These are phyloP conservation scores for Cyclostephanos tholiformis DNA, from an alignment of 108 stramenopile genomes.

Conservation along the genomic window DNA sequence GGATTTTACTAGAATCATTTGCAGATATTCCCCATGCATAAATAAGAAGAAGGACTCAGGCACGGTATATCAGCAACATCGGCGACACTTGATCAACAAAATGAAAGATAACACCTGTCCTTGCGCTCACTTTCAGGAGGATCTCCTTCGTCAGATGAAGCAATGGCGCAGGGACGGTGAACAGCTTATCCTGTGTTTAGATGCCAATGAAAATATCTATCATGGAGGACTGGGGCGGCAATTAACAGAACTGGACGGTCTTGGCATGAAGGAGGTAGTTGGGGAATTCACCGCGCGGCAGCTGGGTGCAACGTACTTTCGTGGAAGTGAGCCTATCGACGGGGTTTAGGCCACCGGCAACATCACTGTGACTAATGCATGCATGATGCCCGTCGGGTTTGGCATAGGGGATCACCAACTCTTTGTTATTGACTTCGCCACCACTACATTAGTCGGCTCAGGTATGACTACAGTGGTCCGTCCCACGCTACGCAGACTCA, in stretches of 20 bases:
- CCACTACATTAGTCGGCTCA: not conserved
- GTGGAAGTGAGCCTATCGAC: too few relatives aligned
- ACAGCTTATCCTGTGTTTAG: not conserved
- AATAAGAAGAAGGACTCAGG: not conserved
- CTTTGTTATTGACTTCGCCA: slow-evolving; percentile 5
- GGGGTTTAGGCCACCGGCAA: too few relatives aligned
- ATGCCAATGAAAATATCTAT: slow-evolving; percentile 7
- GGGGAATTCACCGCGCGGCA: not conserved
- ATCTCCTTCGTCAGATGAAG: too few relatives aligned
- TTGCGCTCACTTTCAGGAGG: too few relatives aligned
- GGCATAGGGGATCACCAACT: not conserved
- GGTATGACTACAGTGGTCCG: not conserved
- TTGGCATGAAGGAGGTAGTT: not conserved
- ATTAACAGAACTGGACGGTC: not conserved
- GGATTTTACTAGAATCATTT: not conserved
- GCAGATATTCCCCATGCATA: not conserved
- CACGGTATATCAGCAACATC: slow-evolving; percentile 4
- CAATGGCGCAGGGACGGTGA: too few relatives aligned
- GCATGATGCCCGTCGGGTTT: too few relatives aligned
- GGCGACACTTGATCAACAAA: not conserved
- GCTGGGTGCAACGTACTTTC: not conserved
- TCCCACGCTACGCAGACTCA: not conserved
- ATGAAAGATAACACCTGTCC: too few relatives aligned
- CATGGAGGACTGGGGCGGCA: not conserved
- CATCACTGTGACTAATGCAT: too few relatives aligned